Evolutionary conservation across 2,329 filamentous ascomycete genomes (phyloP).

Genomic region (Apiospora phragmitis): DNA sequence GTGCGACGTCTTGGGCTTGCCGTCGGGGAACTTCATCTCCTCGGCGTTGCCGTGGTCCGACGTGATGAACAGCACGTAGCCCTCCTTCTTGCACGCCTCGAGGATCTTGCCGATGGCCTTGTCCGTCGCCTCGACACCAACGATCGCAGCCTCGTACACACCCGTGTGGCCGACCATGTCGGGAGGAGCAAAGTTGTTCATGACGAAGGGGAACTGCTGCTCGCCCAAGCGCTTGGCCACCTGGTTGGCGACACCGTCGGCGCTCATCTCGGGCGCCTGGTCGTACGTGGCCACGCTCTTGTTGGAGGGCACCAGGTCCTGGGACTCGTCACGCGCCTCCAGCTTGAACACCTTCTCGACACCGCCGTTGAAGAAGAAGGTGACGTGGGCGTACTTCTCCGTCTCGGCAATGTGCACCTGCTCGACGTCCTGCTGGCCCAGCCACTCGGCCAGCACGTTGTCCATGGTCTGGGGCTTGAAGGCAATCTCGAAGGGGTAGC

Average conservation of each 20-base stretch:
- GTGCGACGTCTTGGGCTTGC: slow-evolving; percentile 96
- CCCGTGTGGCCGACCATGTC: slow-evolving; percentile 99
- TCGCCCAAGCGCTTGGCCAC: slow-evolving; percentile 83
- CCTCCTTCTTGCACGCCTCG: slow-evolving; percentile 89
- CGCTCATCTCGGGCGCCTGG: slow-evolving; percentile 92
- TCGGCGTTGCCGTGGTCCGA: slow-evolving; percentile 97
- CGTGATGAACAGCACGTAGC: slow-evolving; percentile 93
- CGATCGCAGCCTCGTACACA: slow-evolving; percentile 90
- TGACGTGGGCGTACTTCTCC: slow-evolving; percentile 99
- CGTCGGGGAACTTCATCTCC: slow-evolving; percentile 96
- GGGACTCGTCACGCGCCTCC: slow-evolving; percentile 82
- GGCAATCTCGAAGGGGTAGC: slow-evolving; percentile 89
- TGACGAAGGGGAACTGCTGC: slow-evolving; percentile 90
- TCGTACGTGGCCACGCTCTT: slow-evolving; percentile 92
- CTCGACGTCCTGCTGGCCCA: slow-evolving; percentile 83
- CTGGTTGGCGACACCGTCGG: slow-evolving; percentile 84
- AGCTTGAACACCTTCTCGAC: slow-evolving; percentile 94
- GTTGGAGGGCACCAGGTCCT: slow-evolving; percentile 82
- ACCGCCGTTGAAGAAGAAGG: slow-evolving; percentile 99
- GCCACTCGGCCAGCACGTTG: slow-evolving; percentile 97
- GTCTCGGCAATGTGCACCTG: slow-evolving; percentile 98
- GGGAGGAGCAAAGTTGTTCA: slow-evolving; percentile 99
- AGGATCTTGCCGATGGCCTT: slow-evolving; percentile 91
- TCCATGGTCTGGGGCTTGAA: slow-evolving; percentile 96
- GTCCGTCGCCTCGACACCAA: slow-evolving; percentile 84